Conservation (phyloP, 306 rosid species). For the Gastrolobium bilobum region DNA sequence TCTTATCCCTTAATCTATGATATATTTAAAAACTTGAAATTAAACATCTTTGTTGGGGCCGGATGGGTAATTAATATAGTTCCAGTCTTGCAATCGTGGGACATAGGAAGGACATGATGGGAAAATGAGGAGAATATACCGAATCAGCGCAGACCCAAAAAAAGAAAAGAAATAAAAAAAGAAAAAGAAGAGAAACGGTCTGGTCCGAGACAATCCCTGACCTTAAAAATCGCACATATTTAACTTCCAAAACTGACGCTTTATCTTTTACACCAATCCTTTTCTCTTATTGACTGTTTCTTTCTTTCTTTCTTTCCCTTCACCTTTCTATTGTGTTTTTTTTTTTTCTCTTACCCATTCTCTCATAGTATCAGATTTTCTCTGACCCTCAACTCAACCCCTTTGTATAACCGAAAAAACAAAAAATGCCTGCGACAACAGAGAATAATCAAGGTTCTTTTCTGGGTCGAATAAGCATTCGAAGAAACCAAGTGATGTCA, state of each 20-base stretch:
- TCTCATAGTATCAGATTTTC: background rate
- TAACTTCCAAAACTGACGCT: constrained; percentile 50
- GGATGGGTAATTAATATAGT: too few relatives aligned
- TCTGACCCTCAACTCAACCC: background rate
- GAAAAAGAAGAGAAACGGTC: constrained; percentile 55
- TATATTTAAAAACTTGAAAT: too few relatives aligned
- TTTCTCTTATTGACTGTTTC: constrained; percentile 17
- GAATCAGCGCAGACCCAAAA: constrained; percentile 55
- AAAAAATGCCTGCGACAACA: constrained; percentile 76
- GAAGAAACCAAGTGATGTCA: constrained; percentile 87
- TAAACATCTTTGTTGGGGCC: too few relatives aligned
- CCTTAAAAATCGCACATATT: constrained; percentile 50
- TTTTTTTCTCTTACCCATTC: background rate
- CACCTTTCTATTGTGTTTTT: background rate
- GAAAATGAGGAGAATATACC: constrained; percentile 31
- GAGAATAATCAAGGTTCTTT: constrained; percentile 83
- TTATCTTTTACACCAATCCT: constrained; percentile 42
- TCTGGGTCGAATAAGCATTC: constrained; percentile 88
- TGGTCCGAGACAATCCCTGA: constrained; percentile 41
- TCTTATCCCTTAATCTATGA: too few relatives aligned
- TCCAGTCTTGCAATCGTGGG: background rate
- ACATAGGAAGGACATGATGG: constrained; percentile 16
- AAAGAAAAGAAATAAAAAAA: constrained; percentile 25
- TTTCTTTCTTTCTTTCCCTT: background rate
- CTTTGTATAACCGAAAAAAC: background rate